Base-by-base conservation (phyloP, 2,329 filamentous ascomycete genomes). In the Westerdykella aurantiaca region DNA sequence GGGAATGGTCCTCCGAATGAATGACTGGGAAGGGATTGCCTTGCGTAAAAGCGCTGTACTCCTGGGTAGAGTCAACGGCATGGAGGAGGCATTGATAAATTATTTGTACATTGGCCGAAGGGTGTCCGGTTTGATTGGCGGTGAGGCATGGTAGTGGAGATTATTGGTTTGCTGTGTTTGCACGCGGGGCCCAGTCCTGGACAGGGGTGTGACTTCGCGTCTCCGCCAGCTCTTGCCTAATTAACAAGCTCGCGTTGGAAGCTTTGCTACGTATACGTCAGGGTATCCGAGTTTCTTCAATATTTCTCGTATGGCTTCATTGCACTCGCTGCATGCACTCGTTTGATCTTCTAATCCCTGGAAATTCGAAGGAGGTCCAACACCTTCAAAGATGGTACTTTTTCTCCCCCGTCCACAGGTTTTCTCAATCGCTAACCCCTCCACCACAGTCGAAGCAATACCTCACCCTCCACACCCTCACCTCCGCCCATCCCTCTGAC, bases 371-470 rank as follows among this genome's bases (percentile, higher is more conserved):
- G 3, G 11, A 7, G 25, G 4, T 18, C 33, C n/a, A 35, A 35
- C 13, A 14, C 17, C 33, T 16, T 35, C 37, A 46, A 21, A 7
- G 31, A 54, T 54, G 51, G 51, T 54, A 49, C 14, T 34, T 21
- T 12, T 11, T 9, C 29, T 13, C 33, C n/a, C 13, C 13, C n/a
- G 5, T 16, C 7, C 33, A 16, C 33, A 3, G 9, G 13, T 2
- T 10, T 38, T 14, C 18, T 14, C 17, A 6, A 38, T 10, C n/a
- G 9, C n/a, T 57, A 45, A 62, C 39, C 29, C 14, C 31, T 17
- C 33, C 4, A 17, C 34, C 33, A 38, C 46, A 96, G 93, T 98
- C 93, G 44, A 97, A 97, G 74, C 93, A 97, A 83, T 98, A 96
- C 68, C 80, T 98, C 50, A 94, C 91, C 60, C 85, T 86, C 55